phyloP scores from a whole-genome alignment of 176 grass and related monocot genomes.

The Secale cereale region DNA sequence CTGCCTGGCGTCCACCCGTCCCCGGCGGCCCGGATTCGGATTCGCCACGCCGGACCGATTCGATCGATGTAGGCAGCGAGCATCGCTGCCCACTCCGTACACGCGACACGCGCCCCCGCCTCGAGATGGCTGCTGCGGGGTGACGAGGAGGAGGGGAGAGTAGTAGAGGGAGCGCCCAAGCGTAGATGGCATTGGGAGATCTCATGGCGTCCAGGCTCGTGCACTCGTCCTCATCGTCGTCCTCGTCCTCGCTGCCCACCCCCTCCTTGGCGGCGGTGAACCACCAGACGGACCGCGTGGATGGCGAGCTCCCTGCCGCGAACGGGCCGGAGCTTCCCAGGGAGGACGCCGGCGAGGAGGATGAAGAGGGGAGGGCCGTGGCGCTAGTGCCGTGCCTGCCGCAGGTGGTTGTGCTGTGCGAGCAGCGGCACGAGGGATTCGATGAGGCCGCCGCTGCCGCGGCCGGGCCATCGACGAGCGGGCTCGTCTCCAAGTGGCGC shows the following conservation, averaged over 20 bases:
- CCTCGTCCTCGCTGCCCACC: conserved; percentile 24
- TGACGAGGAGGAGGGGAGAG: background rate
- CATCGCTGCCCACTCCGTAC: background rate
- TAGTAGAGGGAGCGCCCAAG: background rate
- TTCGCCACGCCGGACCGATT: background rate
- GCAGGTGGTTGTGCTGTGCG: conserved; percentile 76
- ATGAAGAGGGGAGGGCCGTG: background rate
- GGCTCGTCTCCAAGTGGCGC: conserved; percentile 92
- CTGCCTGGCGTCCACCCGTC: background rate
- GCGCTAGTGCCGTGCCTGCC: conserved; percentile 51
- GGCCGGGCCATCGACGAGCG: conserved; percentile 59
- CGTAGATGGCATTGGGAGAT: conserved; percentile 98
- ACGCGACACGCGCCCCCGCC: background rate
- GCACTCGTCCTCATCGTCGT: conserved; percentile 35
- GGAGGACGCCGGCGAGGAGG: background rate
- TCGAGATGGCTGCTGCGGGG: conserved; percentile 12
- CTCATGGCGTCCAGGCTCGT: conserved; percentile 93
- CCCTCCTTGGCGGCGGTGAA: conserved; percentile 22
- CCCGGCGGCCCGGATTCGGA: background rate
- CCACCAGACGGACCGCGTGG: conserved; percentile 20
- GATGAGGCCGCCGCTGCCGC: conserved; percentile 49
- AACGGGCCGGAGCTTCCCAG: conserved; percentile 21
- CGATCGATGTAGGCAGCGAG: conserved; percentile 21
- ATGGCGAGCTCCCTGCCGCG: conserved; percentile 7
- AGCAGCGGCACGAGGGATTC: conserved; percentile 72